Evolutionary conservation across 495 filamentous ascomycete species (phyloP), one percentile per base, ranked within the genome.

Genomic region (Talaromyces liani): DNA sequence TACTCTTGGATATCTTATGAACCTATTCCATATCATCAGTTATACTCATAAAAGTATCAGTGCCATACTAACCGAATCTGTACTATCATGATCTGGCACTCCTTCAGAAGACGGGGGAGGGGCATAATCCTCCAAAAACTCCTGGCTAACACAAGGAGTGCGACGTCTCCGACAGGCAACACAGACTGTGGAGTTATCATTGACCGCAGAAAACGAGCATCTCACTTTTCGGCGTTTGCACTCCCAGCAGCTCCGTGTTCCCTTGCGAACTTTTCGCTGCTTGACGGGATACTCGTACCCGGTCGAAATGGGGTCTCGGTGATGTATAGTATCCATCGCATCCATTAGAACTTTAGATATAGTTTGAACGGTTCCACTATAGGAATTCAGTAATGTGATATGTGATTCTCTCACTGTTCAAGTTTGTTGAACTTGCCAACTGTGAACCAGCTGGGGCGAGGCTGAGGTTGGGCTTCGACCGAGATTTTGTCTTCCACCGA

Each of bases 141-240:
- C 67, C 36, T 69, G 67, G 24, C 60, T 62, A 10, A 63, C 45
- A 39, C 67, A 69, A 0, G 60, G 34, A 2, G 63, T 67, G 25
- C 33, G 55, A 36, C 67, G 61, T n/a, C 63, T 60, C 27, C 39
- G 63, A 62, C 65, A 69, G 3, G 39, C 49, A 29, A 59, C 62
- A 29, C 67, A 69, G 14, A 57, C 57, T 1, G 60, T 54, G 22
- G 16, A 20, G 58, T 67, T 33, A 4, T 62, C 60, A 12, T 49
- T 16, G 2, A n/a, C 49, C 14, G 51, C 16, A 24, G 62, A 47
- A 2, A 61, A 63, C 34, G 62, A 56, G 41, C 68, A 70, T 56
- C 67, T 66, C 58, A 70, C 56, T 53, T 70, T 70, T 36, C 68
- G 47, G 16, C 59, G 65, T 59, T 67, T 65, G 61, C 68, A 70